phyloP scores from a whole-genome alignment of 2,329 filamentous ascomycete species.

The Apiospora saccharicola region DNA sequence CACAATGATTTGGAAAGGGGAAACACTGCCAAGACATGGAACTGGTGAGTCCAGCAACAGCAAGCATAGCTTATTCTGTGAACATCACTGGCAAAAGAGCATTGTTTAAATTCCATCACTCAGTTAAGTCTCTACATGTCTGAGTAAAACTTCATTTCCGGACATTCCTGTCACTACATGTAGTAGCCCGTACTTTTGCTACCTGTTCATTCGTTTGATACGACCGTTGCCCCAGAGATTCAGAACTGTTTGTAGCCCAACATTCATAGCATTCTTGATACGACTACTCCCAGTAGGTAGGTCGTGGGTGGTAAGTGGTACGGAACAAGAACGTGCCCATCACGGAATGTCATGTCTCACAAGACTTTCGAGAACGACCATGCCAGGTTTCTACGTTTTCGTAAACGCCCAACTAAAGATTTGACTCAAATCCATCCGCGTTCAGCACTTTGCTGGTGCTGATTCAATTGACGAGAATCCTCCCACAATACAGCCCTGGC shows the following conservation, averaged over 20 bases:
- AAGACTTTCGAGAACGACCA: not conserved
- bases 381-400: not conserved
- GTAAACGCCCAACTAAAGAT: not conserved
- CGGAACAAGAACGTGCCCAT: not conserved
- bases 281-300: no score
- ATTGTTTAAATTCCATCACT: no score
- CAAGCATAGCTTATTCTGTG: not conserved
- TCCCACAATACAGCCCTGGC: not conserved
- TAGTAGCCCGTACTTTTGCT: no score
- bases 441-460: not conserved
- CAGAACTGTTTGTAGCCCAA: not conserved
- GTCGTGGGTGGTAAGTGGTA: not conserved
- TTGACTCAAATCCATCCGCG: constrained; percentile 1
- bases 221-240: not conserved
- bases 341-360: not conserved
- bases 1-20: no score
- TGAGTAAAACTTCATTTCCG: not conserved
- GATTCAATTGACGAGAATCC: not conserved
- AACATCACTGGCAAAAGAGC: not conserved
- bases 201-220: not conserved
- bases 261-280: not conserved
- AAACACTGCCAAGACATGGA: no score
- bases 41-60: no score
- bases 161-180: not conserved
- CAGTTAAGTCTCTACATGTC: not conserved